These are phyloP conservation scores for Ganoderma resinaceum DNA, from an alignment of 1,284 basidiomycete species.

Conservation along the genomic window DNA sequence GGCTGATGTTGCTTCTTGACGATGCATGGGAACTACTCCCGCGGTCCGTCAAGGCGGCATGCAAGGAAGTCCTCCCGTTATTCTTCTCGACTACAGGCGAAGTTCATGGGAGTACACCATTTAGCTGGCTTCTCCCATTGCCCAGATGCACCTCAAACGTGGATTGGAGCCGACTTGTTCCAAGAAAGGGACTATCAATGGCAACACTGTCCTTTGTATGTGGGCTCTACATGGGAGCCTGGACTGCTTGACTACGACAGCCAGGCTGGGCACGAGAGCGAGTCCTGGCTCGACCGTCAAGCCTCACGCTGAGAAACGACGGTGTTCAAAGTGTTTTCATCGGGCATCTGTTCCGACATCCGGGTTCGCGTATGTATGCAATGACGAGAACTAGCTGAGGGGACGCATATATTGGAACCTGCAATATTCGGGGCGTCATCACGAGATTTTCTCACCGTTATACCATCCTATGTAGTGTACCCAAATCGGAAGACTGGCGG, in stretches of 20 bases:
- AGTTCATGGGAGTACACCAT: conserved; percentile 11
- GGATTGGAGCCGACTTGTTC: conserved; percentile 1
- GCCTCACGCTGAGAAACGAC: not conserved
- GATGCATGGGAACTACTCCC: conserved; percentile 9
- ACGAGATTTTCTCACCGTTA: not conserved
- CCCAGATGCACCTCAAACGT: not conserved
- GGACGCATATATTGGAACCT: conserved; percentile 1
- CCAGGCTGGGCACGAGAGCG: not conserved
- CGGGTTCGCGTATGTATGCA: not conserved
- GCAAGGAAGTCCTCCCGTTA: not conserved
- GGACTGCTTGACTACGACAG: not conserved
- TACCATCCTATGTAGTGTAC: not conserved
- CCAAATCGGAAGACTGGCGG: not conserved
- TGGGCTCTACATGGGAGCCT: not conserved
- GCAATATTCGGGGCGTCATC: not conserved
- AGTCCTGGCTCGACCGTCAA: not conserved
- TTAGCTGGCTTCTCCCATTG: not conserved
- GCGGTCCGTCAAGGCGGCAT: conserved; percentile 11
- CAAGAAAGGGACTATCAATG: not conserved
- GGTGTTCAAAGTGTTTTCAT: not conserved
- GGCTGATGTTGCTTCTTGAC: not conserved
- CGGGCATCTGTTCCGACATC: not conserved
- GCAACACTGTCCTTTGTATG: not conserved
- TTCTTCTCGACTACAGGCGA: not conserved
- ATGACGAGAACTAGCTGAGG: not conserved